Percentiles rank a stretch among this genome's conserved stretches.
Conservation (phyloP, 352 stramenopile species). For the Globisporangium recalcitrans region DNA sequence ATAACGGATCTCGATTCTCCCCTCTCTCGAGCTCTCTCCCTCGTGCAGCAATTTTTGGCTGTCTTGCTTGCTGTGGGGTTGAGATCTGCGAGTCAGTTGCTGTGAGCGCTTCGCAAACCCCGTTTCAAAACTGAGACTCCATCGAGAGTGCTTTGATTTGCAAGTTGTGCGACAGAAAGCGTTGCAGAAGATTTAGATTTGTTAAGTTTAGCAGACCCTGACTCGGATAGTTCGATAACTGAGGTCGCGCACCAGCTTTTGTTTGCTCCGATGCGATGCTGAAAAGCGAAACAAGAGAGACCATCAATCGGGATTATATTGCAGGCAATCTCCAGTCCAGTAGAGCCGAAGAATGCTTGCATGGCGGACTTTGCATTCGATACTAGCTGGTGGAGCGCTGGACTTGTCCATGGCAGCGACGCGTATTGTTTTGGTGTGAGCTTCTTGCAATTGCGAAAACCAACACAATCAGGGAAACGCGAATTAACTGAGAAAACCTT, state of each 20-base stretch:
- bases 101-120: not conserved
- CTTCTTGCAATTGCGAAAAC: not conserved
- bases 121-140: not conserved
- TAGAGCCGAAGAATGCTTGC: not conserved
- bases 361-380: not conserved
- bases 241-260: not conserved
- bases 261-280: too few species aligned
- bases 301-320: not conserved
- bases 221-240: not conserved
- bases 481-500: not conserved
- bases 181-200: not conserved
- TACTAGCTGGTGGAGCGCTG: not conserved
- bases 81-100: not conserved
- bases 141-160: not conserved
- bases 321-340: not conserved
- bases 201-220: not conserved
- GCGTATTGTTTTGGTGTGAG: not conserved
- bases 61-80: too few species aligned
- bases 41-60: not conserved
- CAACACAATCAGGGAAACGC: not conserved
- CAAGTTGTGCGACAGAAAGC: not conserved
- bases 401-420: not conserved
- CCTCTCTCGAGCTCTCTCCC: not conserved
- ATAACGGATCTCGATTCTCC: not conserved
- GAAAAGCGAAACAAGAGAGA: not conserved